Conservation (phyloP, 1,284 basidiomycete species). For the Macrocystidia cucumis region DNA sequence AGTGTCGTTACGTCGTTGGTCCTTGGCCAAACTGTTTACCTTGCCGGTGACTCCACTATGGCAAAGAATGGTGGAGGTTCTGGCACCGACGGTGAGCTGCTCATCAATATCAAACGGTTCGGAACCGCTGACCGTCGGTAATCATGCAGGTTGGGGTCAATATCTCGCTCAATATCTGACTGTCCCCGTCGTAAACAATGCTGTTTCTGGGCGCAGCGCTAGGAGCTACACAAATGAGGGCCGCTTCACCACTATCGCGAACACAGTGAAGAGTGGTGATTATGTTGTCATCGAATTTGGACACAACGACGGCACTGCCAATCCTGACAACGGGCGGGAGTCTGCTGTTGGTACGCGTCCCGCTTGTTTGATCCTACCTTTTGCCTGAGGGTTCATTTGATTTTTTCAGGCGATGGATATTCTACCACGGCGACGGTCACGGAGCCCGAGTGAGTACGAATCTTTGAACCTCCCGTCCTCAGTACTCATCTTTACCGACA, state of each 20-base stretch:
- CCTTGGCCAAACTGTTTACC: slow-evolving; percentile 28
- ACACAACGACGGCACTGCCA: slow-evolving; percentile 32
- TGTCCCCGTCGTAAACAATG: slow-evolving; percentile 34
- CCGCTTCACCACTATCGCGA: slow-evolving; percentile 30
- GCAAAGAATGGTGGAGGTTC: slow-evolving; percentile 25
- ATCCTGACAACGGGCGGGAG: slow-evolving; percentile 28
- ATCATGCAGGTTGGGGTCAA: slow-evolving; percentile 33
- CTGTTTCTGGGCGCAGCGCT: slow-evolving; percentile 37
- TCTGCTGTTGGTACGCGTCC: slow-evolving; percentile 28
- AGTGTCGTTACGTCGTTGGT: slow-evolving; percentile 12
- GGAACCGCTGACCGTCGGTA: too few species aligned
- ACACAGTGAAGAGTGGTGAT: slow-evolving; percentile 28
- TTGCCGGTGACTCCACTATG: slow-evolving; percentile 44
- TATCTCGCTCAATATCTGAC: slow-evolving; percentile 32
- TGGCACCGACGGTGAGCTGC: slow-evolving; percentile 21
- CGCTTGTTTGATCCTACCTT: too few species aligned
- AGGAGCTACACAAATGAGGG: slow-evolving; percentile 40
- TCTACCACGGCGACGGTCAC: slow-evolving; percentile 17
- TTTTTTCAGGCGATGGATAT: slow-evolving; percentile 21
- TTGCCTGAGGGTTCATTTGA: too few species aligned
- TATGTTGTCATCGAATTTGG: slow-evolving; percentile 37
- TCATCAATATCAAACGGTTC: slow-evolving; percentile 1
- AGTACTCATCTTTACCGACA: neutral
- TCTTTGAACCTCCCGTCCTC: slow-evolving; percentile 1
- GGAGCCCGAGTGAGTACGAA: slow-evolving; percentile 11